Evolutionary conservation across 2,329 filamentous ascomycete genomes (phyloP).

Genomic region (Phyllachora maydis): DNA sequence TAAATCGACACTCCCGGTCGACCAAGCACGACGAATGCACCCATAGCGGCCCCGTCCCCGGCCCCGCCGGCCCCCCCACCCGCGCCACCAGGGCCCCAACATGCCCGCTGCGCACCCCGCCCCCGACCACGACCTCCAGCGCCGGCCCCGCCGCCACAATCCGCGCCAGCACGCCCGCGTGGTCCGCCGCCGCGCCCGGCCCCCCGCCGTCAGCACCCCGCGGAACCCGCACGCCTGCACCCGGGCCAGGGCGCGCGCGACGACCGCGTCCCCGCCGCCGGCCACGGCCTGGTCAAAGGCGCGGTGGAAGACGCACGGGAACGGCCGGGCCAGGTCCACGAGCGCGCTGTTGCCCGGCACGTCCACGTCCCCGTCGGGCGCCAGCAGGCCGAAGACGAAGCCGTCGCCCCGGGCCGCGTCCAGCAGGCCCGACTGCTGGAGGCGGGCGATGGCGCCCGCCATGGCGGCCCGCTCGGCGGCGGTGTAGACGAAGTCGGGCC

Average conservation of each 20-base stretch:
- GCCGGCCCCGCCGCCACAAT: constrained; percentile 12
- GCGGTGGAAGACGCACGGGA: constrained; percentile 29
- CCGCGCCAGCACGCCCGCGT: constrained; percentile 14
- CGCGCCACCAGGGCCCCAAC: constrained; percentile 9
- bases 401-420: constrained; percentile 22
- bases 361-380: constrained; percentile 13
- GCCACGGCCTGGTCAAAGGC: constrained; percentile 28
- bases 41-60: constrained; percentile 11
- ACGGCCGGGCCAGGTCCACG: constrained; percentile 17
- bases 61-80: constrained; percentile 7
- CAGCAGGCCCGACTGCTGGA: constrained; percentile 17
- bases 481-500: constrained; percentile 26
- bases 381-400: constrained; percentile 32
- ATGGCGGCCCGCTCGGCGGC: constrained; percentile 20
- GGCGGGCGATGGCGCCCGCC: constrained; percentile 14
- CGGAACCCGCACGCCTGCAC: constrained; percentile 23
- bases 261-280: constrained; percentile 2
- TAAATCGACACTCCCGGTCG: background rate
- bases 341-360: constrained; percentile 16
- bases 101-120: constrained; percentile 24
- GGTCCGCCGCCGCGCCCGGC: constrained; percentile 15
- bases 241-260: constrained; percentile 10
- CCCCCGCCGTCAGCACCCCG: constrained; percentile 33
- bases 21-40: constrained; percentile 26
- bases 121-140: constrained; percentile 29